These are phyloP conservation scores for Dryas octopetala DNA, from an alignment of 306 rosid species.

Conservation along the genomic window DNA sequence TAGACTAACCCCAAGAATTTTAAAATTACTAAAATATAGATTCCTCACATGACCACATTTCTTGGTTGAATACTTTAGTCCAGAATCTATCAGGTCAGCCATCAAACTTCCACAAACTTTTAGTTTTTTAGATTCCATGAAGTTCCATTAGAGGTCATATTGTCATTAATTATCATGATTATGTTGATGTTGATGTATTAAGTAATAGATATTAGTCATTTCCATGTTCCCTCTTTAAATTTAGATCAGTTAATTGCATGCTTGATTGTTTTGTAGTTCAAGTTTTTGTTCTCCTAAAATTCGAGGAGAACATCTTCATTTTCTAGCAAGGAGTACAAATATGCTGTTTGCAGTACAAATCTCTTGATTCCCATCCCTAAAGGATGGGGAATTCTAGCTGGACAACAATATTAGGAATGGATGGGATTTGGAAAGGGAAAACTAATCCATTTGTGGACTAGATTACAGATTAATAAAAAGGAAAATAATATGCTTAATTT, in stretches of 20 bases:
- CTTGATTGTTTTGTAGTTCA: background rate
- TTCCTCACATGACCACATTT: background rate
- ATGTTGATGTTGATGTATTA: background rate
- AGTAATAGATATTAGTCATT: background rate
- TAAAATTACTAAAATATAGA: background rate
- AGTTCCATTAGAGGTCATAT: background rate
- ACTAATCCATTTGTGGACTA: background rate
- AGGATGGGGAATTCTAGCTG: background rate
- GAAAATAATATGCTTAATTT: background rate
- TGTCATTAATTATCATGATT: background rate
- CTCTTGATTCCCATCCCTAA: background rate
- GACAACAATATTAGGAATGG: background rate
- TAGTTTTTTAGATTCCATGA: background rate
- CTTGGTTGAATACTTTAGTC: slow-evolving; percentile 16
- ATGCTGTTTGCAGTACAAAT: background rate
- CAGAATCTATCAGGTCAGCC: slow-evolving; percentile 15
- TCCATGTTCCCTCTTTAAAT: background rate
- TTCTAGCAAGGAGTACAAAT: background rate
- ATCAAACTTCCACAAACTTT: slow-evolving; percentile 1
- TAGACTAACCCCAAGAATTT: too few relatives aligned
- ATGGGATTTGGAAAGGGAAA: background rate
- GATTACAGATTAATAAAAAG: background rate
- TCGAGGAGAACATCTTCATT: background rate
- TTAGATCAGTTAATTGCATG: background rate
- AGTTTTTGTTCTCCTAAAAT: background rate